These are phyloP conservation scores for Phalaenopsis hybrid DNA, from an alignment of 116 monocot species.

Conservation along the genomic window DNA sequence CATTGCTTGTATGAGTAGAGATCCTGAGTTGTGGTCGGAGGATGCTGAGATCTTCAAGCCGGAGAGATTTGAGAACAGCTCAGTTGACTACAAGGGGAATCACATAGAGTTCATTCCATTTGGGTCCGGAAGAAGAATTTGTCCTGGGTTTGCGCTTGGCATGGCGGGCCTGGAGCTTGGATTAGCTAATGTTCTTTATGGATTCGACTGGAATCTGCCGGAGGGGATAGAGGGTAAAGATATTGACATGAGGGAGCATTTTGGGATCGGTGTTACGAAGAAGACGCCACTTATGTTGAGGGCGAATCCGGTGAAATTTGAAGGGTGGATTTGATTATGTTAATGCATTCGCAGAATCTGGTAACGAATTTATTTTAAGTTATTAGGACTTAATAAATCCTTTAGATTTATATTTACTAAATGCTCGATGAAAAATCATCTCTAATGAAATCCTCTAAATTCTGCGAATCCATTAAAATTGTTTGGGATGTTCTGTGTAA, in stretches of 20 bases:
- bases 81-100: background rate
- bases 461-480: too few species aligned
- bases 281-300: background rate
- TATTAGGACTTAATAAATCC: too few species aligned
- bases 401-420: too few species aligned
- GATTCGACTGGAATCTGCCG: constrained; percentile 5
- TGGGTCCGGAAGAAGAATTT: background rate
- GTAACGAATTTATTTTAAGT: too few species aligned
- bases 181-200: background rate
- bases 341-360: too few species aligned
- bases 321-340: too few species aligned
- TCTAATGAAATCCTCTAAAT: too few species aligned
- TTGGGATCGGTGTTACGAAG: background rate
- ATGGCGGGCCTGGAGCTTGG: background rate
- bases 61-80: constrained; percentile 22
- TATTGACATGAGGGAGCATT: background rate
- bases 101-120: constrained; percentile 2
- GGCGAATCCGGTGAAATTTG: background rate
- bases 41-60: constrained; percentile 17
- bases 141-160: constrained; percentile 1
- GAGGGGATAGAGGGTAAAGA: background rate
- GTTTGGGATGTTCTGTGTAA: too few species aligned
- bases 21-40: constrained; percentile 19
- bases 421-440: too few species aligned
- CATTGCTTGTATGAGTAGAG: constrained; percentile 16